phyloP scores from a whole-genome alignment of 768 basidiomycete genomes.

The Lactarius indigo region DNA sequence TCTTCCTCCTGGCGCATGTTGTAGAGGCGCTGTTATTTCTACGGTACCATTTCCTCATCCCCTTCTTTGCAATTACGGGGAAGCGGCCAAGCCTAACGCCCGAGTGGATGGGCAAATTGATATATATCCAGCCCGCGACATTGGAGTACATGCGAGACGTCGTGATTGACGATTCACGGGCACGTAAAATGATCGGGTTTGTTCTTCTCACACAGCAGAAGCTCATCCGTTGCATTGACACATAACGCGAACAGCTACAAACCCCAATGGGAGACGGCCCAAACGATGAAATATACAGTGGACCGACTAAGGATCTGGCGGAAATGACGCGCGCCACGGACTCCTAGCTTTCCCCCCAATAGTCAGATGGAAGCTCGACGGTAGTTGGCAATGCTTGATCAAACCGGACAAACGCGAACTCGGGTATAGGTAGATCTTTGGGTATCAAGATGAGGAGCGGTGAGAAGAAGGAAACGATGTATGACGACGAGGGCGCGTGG shows the following conservation, averaged over 20 bases:
- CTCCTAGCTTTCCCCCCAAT: neutral
- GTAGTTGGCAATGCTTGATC: neutral
- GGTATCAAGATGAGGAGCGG: neutral
- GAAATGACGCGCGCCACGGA: constrained; percentile 19
- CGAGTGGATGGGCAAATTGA: constrained; percentile 32
- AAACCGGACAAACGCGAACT: neutral
- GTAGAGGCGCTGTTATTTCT: constrained; percentile 33
- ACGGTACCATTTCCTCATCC: constrained; percentile 32
- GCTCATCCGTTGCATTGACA: neutral
- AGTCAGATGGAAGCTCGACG: neutral
- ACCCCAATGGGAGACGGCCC: constrained; percentile 34
- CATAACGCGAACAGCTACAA: constrained; percentile 27
- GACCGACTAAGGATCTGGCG: constrained; percentile 34
- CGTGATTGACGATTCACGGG: constrained; percentile 36
- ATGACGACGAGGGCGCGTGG: no score
- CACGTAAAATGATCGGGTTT: constrained; percentile 34
- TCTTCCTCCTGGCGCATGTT: constrained; percentile 33
- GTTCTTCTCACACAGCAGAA: constrained; percentile 13
- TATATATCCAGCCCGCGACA: constrained; percentile 35
- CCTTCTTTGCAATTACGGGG: constrained; percentile 26
- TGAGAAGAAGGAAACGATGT: no score
- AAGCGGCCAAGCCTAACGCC: constrained; percentile 29
- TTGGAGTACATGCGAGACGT: constrained; percentile 33
- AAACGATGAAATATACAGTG: constrained; percentile 35
- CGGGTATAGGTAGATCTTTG: neutral